phyloP scores from a whole-genome alignment of 2,329 filamentous ascomycete species.

The Scolecobasidium constrictum region DNA sequence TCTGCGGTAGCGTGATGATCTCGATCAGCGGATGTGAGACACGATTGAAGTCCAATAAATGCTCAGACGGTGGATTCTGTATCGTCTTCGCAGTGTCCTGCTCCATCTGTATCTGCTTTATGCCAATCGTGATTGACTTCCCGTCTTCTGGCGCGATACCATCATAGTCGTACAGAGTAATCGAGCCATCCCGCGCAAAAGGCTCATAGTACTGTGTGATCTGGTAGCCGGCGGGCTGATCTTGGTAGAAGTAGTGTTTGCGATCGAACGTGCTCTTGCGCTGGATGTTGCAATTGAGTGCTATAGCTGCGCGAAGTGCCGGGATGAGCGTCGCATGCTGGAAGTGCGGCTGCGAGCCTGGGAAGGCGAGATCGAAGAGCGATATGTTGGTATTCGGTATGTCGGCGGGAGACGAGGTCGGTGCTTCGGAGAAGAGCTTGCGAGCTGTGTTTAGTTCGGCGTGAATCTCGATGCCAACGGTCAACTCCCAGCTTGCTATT shows the following conservation, averaged over 20 bases:
- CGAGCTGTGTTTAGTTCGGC: conserved; percentile 81
- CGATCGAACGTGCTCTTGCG: conserved; percentile 75
- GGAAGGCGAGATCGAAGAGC: conserved; percentile 79
- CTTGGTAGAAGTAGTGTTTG: conserved; percentile 99
- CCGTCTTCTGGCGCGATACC: conserved; percentile 69
- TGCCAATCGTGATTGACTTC: conserved; percentile 59
- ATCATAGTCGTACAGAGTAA: conserved; percentile 64
- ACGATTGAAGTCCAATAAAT: conserved; percentile 83
- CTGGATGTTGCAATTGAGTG: conserved; percentile 71
- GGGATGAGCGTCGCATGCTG: conserved; percentile 76
- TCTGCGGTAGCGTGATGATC: conserved; percentile 84
- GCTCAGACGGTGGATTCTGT: conserved; percentile 57
- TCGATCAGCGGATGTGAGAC: conserved; percentile 86
- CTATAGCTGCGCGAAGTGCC: conserved; percentile 79
- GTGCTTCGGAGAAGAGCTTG: conserved; percentile 74
- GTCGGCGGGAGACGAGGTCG: conserved; percentile 20
- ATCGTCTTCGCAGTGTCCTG: conserved; percentile 96
- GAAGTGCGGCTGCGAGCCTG: conserved; percentile 78
- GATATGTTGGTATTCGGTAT: conserved; percentile 87
- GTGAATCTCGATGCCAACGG: conserved; percentile 94
- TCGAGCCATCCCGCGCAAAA: conserved; percentile 56
- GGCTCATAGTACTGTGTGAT: conserved; percentile 90
- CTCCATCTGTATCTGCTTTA: conserved; percentile 93
- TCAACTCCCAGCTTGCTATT: conserved; percentile 70
- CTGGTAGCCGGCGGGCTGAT: conserved; percentile 92